Evolutionary conservation across 169 alveolate species (phyloP).

Genomic region (Neospora caninum): DNA sequence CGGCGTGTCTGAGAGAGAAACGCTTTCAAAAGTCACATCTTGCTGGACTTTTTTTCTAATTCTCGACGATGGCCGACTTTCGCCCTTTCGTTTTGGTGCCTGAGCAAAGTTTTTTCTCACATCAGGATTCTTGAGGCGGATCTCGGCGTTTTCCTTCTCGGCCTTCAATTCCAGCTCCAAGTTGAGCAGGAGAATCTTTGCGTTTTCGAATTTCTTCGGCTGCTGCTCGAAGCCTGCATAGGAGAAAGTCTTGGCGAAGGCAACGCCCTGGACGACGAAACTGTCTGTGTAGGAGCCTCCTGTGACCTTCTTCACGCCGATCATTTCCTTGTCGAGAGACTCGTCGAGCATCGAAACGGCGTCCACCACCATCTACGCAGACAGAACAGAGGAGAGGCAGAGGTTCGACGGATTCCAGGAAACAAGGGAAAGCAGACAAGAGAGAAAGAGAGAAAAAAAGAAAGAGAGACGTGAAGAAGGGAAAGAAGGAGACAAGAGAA

Average conservation of each 20-base stretch:
- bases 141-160: constrained; percentile 99
- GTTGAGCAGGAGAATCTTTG: constrained; percentile 94
- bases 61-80: background rate
- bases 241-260: constrained; percentile 98
- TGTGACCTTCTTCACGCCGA: constrained; percentile 97
- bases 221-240: constrained; percentile 99
- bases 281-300: constrained; percentile 96
- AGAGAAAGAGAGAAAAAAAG: background rate
- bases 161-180: constrained; percentile 97
- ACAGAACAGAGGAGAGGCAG: background rate
- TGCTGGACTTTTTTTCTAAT: background rate
- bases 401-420: too few species aligned
- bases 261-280: constrained; percentile 95
- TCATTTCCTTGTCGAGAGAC: constrained; percentile 89
- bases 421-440: background rate
- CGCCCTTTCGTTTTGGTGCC: background rate
- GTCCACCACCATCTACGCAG: constrained; percentile 88
- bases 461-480: background rate
- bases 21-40: too few species aligned
- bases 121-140: constrained; percentile 89
- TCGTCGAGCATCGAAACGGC: constrained; percentile 95
- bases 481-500: background rate
- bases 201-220: constrained; percentile 94
- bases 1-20: too few species aligned
- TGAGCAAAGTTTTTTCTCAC: constrained; percentile 24